Conservation (phyloP, 805 yeast genomes). For the Wickerhamiella domercqiae region DNA sequence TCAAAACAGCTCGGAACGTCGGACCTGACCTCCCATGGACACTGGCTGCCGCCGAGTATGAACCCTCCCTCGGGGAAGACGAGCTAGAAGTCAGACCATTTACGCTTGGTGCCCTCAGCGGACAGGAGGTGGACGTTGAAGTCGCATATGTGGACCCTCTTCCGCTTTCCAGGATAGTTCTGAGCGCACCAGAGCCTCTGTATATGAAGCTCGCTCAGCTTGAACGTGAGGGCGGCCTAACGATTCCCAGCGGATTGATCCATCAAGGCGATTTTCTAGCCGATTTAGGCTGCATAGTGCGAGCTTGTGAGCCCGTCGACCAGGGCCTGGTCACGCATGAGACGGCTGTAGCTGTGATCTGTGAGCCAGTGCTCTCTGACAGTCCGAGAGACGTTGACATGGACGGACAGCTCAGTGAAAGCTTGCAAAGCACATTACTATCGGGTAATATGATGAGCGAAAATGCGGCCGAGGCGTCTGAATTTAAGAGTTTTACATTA, state of each 20-base stretch:
- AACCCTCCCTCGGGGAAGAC: not conserved
- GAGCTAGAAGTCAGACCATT: not conserved
- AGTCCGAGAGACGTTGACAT: not conserved
- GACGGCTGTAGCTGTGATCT: conserved; percentile 41
- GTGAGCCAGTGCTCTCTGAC: not conserved
- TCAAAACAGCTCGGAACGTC: not conserved
- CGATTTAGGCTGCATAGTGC: conserved; percentile 34
- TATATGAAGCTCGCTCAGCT: conserved; percentile 31
- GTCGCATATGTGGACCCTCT: conserved; percentile 7
- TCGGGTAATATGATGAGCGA: not conserved
- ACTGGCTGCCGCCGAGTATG: not conserved
- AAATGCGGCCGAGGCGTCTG: no score
- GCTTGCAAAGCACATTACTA: not conserved
- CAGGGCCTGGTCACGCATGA: conserved; percentile 40
- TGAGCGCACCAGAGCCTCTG: conserved; percentile 33
- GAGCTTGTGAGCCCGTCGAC: conserved; percentile 55
- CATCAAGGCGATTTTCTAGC: conserved; percentile 32
- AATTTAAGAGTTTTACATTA: conserved; percentile 5
- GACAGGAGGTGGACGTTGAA: not conserved
- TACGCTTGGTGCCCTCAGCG: not conserved
- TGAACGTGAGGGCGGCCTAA: conserved; percentile 21
- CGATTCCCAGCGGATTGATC: conserved; percentile 25
- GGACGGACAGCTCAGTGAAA: conserved; percentile 18
- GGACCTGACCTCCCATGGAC: conserved; percentile 1
- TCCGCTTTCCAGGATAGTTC: conserved; percentile 26